Conservation (phyloP, 192 early-diverging fungal species). For the Backusella australiensis region DNA sequence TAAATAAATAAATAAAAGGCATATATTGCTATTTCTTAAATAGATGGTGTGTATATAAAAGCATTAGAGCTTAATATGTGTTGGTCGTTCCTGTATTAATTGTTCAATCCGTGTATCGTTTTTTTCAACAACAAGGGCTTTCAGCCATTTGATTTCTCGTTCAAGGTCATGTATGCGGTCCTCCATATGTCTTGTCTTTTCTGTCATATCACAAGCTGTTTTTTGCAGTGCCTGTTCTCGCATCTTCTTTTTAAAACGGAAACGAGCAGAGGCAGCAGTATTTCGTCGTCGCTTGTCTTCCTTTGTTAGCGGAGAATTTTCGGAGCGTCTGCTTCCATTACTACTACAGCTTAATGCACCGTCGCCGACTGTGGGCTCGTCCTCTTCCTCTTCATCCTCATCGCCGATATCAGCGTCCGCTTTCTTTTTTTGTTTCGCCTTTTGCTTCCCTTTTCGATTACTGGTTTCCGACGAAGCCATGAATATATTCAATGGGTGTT, state of each 20-base stretch:
- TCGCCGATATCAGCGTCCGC: neutral
- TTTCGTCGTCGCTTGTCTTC: constrained; percentile 91
- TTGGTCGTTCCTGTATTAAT: neutral
- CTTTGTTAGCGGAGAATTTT: constrained; percentile 29
- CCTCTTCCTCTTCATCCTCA: neutral
- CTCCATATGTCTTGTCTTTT: constrained; percentile 73
- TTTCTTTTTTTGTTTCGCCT: neutral
- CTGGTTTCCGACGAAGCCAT: neutral
- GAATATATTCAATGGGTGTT: neutral
- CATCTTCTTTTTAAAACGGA: constrained; percentile 92
- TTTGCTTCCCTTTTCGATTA: neutral
- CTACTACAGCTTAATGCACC: constrained; percentile 6
- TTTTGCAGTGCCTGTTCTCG: constrained; percentile 81
- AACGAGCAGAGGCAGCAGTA: constrained; percentile 91
- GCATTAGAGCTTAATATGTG: neutral
- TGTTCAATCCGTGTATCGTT: constrained; percentile 35
- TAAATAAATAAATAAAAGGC: neutral
- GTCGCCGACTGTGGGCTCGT: constrained; percentile 3
- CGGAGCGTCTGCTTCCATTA: constrained; percentile 1
- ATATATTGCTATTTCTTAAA: neutral
- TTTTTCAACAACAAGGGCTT: constrained; percentile 22
- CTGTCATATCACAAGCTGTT: constrained; percentile 79
- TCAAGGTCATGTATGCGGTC: constrained; percentile 77
- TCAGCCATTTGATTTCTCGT: constrained; percentile 89
- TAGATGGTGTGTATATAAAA: neutral